These are phyloP conservation scores for Trichosporon ovoides DNA, from an alignment of 1,284 basidiomycete species.

Conservation along the genomic window DNA sequence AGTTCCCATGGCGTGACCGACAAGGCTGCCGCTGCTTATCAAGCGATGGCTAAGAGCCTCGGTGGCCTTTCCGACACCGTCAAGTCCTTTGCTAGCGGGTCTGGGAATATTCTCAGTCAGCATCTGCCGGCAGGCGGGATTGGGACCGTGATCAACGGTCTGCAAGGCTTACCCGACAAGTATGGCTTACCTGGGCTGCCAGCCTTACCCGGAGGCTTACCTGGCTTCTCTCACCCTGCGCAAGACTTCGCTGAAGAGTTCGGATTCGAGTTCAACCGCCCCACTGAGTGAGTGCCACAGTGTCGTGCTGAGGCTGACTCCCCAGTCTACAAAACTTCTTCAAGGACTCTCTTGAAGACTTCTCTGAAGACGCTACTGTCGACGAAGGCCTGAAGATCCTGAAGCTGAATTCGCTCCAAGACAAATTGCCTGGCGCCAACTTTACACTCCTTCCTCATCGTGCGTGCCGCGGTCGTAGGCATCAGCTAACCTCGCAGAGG, in stretches of 20 bases:
- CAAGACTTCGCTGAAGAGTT: neutral
- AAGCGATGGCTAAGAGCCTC: neutral
- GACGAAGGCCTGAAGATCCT: constrained; percentile 32
- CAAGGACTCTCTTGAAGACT: constrained; percentile 32
- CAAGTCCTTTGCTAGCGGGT: neutral
- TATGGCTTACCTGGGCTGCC: too few species aligned
- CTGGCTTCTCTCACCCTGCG: neutral
- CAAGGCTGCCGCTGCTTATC: neutral
- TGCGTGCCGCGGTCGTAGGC: constrained; percentile 2
- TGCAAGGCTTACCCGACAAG: neutral
- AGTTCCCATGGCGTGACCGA: neutral
- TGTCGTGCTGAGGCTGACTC: neutral
- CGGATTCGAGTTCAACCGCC: constrained; percentile 6
- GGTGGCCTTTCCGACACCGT: neutral
- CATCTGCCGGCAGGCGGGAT: neutral
- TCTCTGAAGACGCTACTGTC: constrained; percentile 33
- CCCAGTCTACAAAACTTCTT: constrained; percentile 35
- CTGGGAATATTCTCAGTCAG: neutral
- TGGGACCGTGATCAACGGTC: neutral
- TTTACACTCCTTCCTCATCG: constrained; percentile 47
- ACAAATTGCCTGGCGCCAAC: constrained; percentile 26
- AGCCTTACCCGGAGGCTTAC: neutral
- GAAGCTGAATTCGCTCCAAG: constrained; percentile 21
- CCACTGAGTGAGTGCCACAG: constrained; percentile 19
- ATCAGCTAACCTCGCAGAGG: constrained; percentile 14